These are phyloP conservation scores for Parachlorella kessleri DNA, from an alignment of 139 green algal species.

Conservation along the genomic window DNA sequence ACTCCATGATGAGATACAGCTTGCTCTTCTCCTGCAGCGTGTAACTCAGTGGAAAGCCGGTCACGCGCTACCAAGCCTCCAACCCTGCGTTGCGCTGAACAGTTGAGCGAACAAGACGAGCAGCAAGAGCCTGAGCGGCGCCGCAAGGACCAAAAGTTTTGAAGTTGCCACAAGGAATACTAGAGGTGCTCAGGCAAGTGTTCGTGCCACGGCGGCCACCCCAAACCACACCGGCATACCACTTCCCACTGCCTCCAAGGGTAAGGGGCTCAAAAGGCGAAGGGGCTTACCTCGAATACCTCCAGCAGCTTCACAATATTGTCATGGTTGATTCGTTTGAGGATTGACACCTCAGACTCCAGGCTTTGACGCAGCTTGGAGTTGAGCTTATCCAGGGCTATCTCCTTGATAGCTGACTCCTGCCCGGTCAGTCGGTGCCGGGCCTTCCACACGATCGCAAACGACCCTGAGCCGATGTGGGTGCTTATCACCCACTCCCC, in stretches of 20 bases:
- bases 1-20: constrained; percentile 94
- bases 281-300: constrained; percentile 69
- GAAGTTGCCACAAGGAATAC: too few relatives aligned
- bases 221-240: too few relatives aligned
- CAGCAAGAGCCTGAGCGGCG: too few relatives aligned
- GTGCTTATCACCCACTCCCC: constrained; percentile 73
- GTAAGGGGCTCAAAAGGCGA: too few relatives aligned
- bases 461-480: constrained; percentile 84
- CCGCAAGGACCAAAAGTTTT: too few relatives aligned
- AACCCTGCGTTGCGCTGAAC: not conserved
- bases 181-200: too few relatives aligned
- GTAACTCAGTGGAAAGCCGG: not conserved
- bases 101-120: too few relatives aligned
- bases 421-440: constrained; percentile 55
- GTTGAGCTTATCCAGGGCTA: constrained; percentile 82
- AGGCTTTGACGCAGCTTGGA: constrained; percentile 89
- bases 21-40: constrained; percentile 50
- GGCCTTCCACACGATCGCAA: constrained; percentile 91
- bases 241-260: too few relatives aligned
- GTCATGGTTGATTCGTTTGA: constrained; percentile 74
- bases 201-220: too few relatives aligned
- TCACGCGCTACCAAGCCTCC: not conserved
- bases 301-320: constrained; percentile 95
- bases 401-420: constrained; percentile 93
- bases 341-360: constrained; percentile 86